Evolutionary conservation across 108 stramenopile genomes (phyloP).

Genomic region (Seminavis robusta): DNA sequence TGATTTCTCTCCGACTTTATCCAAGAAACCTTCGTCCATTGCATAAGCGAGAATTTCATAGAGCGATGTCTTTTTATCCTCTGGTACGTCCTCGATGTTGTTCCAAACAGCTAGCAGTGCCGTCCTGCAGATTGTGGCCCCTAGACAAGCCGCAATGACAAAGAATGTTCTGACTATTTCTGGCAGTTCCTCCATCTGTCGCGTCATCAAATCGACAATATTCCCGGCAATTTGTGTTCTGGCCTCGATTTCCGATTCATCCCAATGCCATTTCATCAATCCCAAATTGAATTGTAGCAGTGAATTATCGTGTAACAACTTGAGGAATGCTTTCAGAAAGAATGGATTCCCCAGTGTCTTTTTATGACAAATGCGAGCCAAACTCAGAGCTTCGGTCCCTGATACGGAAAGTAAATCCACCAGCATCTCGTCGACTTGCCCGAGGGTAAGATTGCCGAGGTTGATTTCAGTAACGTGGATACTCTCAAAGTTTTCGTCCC

Average conservation of each 20-base stretch:
- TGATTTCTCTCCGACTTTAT: no score
- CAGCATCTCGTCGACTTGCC: slow-evolving; percentile 1
- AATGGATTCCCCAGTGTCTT: slow-evolving; percentile 41
- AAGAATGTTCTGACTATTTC: no score
- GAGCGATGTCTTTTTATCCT: no score
- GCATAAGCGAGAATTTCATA: no score
- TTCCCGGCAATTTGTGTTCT: slow-evolving; percentile 12
- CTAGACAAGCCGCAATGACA: no score
- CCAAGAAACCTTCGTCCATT: no score
- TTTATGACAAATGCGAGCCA: background rate
- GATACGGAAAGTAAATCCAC: slow-evolving; percentile 3
- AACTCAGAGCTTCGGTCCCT: slow-evolving; percentile 1
- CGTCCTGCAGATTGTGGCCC: no score
- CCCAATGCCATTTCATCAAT: slow-evolving; percentile 17
- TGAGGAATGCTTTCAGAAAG: slow-evolving; percentile 20
- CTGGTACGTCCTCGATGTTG: no score
- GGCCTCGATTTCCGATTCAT: slow-evolving; percentile 10
- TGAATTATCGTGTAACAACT: slow-evolving; percentile 2
- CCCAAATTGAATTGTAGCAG: slow-evolving; percentile 18
- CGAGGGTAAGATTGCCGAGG: slow-evolving; percentile 1
- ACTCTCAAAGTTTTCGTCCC: no score
- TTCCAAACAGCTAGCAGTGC: no score
- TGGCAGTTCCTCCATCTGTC: slow-evolving; percentile 25
- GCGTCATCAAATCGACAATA: slow-evolving; percentile 24
- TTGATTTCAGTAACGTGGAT: no score